phyloP scores from a whole-genome alignment of 2,329 filamentous ascomycete species.

The Elsinoe necatrix region DNA sequence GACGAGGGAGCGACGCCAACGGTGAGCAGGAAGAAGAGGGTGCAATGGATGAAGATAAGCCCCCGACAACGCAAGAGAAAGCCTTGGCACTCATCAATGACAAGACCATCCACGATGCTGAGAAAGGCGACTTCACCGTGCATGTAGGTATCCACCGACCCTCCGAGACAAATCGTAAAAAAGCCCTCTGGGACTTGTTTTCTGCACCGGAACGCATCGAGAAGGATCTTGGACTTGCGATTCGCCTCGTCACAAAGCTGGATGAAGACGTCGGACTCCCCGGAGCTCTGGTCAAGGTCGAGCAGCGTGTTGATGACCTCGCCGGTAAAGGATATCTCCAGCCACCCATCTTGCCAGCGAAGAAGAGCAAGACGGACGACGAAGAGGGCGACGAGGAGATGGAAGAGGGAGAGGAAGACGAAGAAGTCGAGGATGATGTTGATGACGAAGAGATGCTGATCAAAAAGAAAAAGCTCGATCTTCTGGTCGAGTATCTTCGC shows the following conservation, averaged over 20 bases:
- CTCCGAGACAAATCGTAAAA: conserved; percentile 76
- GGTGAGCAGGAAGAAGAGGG: conserved; percentile 34
- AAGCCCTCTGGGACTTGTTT: conserved; percentile 93
- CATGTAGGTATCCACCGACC: conserved; percentile 95
- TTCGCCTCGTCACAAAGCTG: conserved; percentile 72
- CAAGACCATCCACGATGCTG: conserved; percentile 92
- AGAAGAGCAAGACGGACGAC: conserved; percentile 54
- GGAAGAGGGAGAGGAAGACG: conserved; percentile 62
- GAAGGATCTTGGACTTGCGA: conserved; percentile 76
- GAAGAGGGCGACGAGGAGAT: conserved; percentile 46
- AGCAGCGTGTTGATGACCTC: conserved; percentile 77
- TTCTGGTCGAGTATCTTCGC: conserved; percentile 91
- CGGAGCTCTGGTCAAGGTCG: conserved; percentile 73
- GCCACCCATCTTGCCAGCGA: conserved; percentile 47
- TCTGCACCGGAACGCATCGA: conserved; percentile 89
- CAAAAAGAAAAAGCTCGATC: conserved; percentile 94
- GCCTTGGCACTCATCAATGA: conserved; percentile 92
- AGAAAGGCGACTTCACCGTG: conserved; percentile 90
- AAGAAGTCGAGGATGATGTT: conserved; percentile 67
- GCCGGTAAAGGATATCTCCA: conserved; percentile 69
- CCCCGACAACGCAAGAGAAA: conserved; percentile 49
- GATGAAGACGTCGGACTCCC: conserved; percentile 73
- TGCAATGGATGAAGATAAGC: conserved; percentile 21
- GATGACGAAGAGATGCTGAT: conserved; percentile 83
- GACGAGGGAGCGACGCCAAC: conserved; percentile 62